These are phyloP conservation scores for Tripidium arundinaceum DNA, from an alignment of 202 grass and related monocot genomes.

Conservation along the genomic window DNA sequence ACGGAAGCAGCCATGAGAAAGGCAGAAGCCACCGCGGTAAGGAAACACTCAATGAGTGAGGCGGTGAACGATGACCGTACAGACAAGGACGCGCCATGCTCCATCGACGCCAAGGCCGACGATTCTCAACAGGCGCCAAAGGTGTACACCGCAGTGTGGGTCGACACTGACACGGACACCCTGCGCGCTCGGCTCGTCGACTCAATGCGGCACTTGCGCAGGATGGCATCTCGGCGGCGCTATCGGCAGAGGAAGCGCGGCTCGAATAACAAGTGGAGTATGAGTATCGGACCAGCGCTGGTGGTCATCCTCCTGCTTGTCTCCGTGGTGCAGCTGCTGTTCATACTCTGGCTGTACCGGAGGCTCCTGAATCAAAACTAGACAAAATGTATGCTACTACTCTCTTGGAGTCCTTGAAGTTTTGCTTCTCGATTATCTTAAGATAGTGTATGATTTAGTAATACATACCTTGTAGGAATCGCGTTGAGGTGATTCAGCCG, in stretches of 20 bases:
- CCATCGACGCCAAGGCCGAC: not conserved
- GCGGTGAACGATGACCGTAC: not conserved
- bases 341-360: constrained; percentile 50
- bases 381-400: not conserved
- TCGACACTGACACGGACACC: constrained; percentile 42
- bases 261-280: constrained; percentile 2
- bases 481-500: not conserved
- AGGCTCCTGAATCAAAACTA: constrained; percentile 39
- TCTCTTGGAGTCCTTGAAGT: not conserved
- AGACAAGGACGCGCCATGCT: not conserved
- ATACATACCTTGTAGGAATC: not conserved
- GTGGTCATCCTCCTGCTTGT: constrained; percentile 41
- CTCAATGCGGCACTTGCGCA: constrained; percentile 34
- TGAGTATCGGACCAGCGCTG: not conserved
- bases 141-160: constrained; percentile 39
- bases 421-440: no score
- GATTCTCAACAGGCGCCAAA: constrained; percentile 27
- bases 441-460: not conserved
- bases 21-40: not conserved
- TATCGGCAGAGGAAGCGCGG: constrained; percentile 25
- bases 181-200: constrained; percentile 23
- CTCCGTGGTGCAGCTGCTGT: constrained; percentile 47
- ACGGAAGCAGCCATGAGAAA: constrained; percentile 8
- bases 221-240: constrained; percentile 25
- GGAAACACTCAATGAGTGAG: not conserved